Evolutionary conservation across 2,329 filamentous ascomycete genomes (phyloP).

Genomic region (Exophiala sp.): DNA sequence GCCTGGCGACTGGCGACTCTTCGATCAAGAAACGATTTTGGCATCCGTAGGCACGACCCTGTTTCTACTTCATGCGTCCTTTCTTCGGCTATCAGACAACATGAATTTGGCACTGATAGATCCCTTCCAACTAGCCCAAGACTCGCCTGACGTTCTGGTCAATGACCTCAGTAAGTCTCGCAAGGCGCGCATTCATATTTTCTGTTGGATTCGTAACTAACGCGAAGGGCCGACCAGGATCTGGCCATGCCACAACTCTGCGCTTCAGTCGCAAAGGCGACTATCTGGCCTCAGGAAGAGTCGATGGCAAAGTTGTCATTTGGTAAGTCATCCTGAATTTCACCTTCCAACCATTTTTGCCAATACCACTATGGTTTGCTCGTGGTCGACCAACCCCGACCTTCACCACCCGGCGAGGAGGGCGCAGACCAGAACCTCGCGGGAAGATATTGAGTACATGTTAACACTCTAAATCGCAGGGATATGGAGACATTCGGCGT

Average conservation of each 20-base stretch:
- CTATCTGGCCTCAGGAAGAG: slow-evolving; percentile 86
- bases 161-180: slow-evolving; percentile 66
- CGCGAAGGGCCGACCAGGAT: slow-evolving; percentile 38
- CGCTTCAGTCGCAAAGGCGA: slow-evolving; percentile 94
- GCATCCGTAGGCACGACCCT: background rate
- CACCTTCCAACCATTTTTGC: too few relatives aligned
- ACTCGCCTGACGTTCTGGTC: slow-evolving; percentile 85
- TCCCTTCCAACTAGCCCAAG: slow-evolving; percentile 65
- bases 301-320: slow-evolving; percentile 87
- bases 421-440: background rate
- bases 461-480: slow-evolving; percentile 38
- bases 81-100: slow-evolving; percentile 15
- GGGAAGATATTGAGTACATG: background rate
- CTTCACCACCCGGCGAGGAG: background rate
- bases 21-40: background rate
- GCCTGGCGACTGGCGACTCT: background rate
- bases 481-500: slow-evolving; percentile 97
- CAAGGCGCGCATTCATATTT: background rate
- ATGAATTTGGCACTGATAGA: slow-evolving; percentile 71
- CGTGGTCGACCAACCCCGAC: background rate
- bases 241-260: slow-evolving; percentile 59
- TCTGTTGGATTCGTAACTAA: background rate
- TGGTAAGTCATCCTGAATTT: too few relatives aligned
- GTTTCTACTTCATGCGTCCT: background rate
- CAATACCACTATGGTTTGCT: too few relatives aligned